Base-by-base conservation (phyloP, 2,329 filamentous ascomycete genomes). In the Diaporthe aspalathi region DNA sequence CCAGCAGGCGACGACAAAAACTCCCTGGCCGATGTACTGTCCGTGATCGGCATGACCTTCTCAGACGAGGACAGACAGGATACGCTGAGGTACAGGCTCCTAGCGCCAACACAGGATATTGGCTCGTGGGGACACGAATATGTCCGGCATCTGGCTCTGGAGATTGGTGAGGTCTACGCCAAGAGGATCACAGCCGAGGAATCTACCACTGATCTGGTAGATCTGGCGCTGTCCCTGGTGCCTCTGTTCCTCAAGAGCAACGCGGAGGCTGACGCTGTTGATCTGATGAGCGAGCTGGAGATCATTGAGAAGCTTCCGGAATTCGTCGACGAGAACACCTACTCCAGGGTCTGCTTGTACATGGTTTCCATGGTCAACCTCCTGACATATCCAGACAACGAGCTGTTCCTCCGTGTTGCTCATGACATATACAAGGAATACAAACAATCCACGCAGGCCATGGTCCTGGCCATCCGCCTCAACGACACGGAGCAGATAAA, bases 341-440 rank as follows among this genome's bases (percentile, higher is more conserved):
- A 97, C 81, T 87, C 93, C 67, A 88, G 96, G 78, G 96, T 98
- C 70, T 98, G 96, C 80, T 84, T 99, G 76, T 99, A 99, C 84
- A 97, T 99, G 92, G 94, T 97, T 77, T 97, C 94, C 86, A 98
- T 98, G 93, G 96, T 99, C 76, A 97, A 96, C 79, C 89, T 99
- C 24, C 90, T 99, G 81, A 98, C 96, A 68, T 98, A 97, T 79
- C 96, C 96, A 53, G 96, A 99, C 83, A 98, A 99, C 82, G 94
- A 98, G 80, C 91, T 93, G 77, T 98, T 99, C 83, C 91, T 99
- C 72, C 92, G 91, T 75, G 97, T 95, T 9, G 95, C 95, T 60
- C 96, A 98, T 84, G 89, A 92, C 74, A 97, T 99, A 79, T 99
- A 99, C 84, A 92, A 94, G 77, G 89, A 93, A 76, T 97, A 98